phyloP scores from a whole-genome alignment of 2,329 filamentous ascomycete genomes.

The Colletotrichum gigasporum region DNA sequence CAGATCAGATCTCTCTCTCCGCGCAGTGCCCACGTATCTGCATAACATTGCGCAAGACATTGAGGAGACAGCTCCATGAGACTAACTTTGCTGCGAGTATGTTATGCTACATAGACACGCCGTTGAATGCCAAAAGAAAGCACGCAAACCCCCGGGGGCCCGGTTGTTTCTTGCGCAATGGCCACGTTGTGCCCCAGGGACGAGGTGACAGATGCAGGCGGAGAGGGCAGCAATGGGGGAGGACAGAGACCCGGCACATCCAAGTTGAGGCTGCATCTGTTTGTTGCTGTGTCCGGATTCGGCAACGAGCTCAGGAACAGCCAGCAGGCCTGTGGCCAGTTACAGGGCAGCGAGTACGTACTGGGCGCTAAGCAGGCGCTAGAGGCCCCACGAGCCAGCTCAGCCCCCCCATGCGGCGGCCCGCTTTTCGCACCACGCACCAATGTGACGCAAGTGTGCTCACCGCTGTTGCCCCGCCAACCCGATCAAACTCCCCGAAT shows the following conservation, averaged over 20 bases:
- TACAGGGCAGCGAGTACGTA: too few relatives aligned
- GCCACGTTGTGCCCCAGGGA: background rate
- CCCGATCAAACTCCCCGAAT: slow-evolving; percentile 23
- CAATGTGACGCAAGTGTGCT: background rate
- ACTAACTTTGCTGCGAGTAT: too few relatives aligned
- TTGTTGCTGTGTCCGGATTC: background rate
- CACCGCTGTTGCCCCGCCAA: slow-evolving; percentile 23
- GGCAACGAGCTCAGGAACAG: slow-evolving; percentile 1
- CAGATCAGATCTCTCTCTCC: too few relatives aligned
- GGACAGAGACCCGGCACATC: background rate
- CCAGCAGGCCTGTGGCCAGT: too few relatives aligned
- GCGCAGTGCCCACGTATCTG: too few relatives aligned
- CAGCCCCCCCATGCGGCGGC: background rate
- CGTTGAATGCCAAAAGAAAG: background rate
- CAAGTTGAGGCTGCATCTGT: background rate
- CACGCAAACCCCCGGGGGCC: background rate
- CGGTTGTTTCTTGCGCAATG: background rate
- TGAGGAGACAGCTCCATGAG: background rate
- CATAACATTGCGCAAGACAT: background rate
- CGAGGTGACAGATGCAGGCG: slow-evolving; percentile 12
- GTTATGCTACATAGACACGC: too few relatives aligned
- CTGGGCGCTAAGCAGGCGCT: background rate
- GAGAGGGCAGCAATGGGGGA: too few relatives aligned
- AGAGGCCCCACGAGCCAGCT: slow-evolving; percentile 3
- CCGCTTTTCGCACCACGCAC: background rate